These are phyloP conservation scores for Harrya chromipes DNA, from an alignment of 768 basidiomycete genomes.

Conservation along the genomic window DNA sequence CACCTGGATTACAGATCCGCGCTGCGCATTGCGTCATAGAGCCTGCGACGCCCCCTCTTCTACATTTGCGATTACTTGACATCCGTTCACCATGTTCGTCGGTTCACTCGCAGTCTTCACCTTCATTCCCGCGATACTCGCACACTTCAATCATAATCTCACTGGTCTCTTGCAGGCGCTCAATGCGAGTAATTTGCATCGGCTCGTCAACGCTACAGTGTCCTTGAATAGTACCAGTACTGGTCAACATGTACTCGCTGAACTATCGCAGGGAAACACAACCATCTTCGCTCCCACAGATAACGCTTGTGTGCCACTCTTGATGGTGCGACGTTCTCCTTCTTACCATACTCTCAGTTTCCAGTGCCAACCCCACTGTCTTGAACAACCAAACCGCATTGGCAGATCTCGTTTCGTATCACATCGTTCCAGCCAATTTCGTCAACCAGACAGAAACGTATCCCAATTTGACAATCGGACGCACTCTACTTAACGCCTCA, in stretches of 20 bases:
- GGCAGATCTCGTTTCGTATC: slow-evolving; percentile 53
- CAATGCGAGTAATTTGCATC: slow-evolving; percentile 37
- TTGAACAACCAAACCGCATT: slow-evolving; percentile 35
- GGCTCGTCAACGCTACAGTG: slow-evolving; percentile 38
- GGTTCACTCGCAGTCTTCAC: slow-evolving; percentile 15
- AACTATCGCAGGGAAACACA: slow-evolving; percentile 42
- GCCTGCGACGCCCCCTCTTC: not conserved
- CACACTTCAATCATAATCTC: slow-evolving; percentile 27
- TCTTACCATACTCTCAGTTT: slow-evolving; percentile 13
- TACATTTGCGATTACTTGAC: not conserved
- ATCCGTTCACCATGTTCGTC: slow-evolving; percentile 19
- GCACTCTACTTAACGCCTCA: slow-evolving; percentile 55
- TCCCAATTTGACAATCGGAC: slow-evolving; percentile 61
- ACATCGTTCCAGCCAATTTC: slow-evolving; percentile 54
- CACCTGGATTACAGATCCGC: not conserved
- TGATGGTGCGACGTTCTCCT: not conserved
- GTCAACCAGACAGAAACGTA: slow-evolving; percentile 38
- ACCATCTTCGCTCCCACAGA: slow-evolving; percentile 60
- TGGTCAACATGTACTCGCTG: slow-evolving; percentile 43
- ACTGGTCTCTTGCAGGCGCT: slow-evolving; percentile 37
- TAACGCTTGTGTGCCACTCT: slow-evolving; percentile 45
- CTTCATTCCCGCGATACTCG: slow-evolving; percentile 27
- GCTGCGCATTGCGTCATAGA: slow-evolving; percentile 33
- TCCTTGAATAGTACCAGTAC: slow-evolving; percentile 42
- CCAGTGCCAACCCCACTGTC: not conserved